Percentiles rank a stretch among this genome's conserved stretches.
phyloP scores from a whole-genome alignment of 192 early-diverging fungal genomes.

The Backusella sp. region DNA sequence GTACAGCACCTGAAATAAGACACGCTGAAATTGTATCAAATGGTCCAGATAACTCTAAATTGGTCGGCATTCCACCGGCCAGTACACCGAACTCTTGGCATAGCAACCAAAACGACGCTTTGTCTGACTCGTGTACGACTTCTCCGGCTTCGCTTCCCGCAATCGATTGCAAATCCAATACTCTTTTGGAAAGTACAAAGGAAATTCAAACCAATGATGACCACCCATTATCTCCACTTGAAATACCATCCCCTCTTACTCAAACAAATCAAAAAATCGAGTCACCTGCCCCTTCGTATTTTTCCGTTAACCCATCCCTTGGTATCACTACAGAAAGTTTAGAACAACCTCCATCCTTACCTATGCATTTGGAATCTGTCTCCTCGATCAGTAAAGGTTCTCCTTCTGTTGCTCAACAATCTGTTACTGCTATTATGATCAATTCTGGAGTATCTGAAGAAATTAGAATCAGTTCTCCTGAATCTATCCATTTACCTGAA shows the following conservation, averaged over 20 bases:
- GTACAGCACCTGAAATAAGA: not conserved
- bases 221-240: not conserved
- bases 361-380: not conserved
- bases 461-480: not conserved
- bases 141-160: not conserved
- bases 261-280: not conserved
- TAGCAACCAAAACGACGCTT: not conserved
- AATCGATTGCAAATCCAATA: not conserved
- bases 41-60: not conserved
- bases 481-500: not conserved
- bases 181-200: not conserved
- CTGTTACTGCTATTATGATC: constrained; percentile 2
- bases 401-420: constrained; percentile 3
- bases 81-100: constrained; percentile 6
- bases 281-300: not conserved
- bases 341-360: not conserved
- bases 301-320: not conserved
- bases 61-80: not conserved
- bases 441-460: constrained; percentile 4
- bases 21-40: not conserved
- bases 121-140: constrained; percentile 4
- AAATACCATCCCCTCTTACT: not conserved
- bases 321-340: not conserved
- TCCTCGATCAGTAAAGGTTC: not conserved
- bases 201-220: not conserved